Conservation (phyloP, 176 grass and related monocot species). For the Bromus sterilis region DNA sequence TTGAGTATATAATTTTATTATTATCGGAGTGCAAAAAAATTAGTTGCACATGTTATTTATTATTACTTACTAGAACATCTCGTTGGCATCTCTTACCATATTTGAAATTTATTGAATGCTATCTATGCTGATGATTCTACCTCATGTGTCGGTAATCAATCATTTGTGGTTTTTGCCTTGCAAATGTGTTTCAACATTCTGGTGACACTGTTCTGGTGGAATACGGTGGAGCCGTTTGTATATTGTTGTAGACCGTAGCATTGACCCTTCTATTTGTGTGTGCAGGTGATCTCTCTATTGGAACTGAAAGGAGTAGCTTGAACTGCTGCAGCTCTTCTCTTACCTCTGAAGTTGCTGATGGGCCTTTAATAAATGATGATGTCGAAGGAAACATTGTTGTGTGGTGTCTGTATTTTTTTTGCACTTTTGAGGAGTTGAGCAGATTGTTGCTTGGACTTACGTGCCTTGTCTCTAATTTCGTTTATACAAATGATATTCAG, state of each 20-base stretch:
- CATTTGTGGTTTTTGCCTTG: neutral
- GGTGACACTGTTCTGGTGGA: neutral
- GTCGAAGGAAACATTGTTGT: conserved; percentile 36
- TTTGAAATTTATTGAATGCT: neutral
- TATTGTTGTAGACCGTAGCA: neutral
- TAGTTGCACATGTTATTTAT: neutral
- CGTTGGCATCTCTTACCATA: neutral
- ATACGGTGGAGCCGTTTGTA: neutral
- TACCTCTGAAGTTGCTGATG: conserved; percentile 19
- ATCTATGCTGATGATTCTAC: neutral
- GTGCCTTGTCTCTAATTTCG: neutral
- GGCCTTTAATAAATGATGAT: conserved; percentile 32
- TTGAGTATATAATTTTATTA: neutral
- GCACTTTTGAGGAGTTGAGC: neutral
- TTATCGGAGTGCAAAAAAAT: neutral
- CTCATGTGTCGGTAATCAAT: neutral
- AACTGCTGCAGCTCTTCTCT: conserved; percentile 11
- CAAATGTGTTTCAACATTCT: neutral
- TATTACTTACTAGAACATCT: neutral
- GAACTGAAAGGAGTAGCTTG: conserved; percentile 7
- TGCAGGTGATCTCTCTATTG: conserved; percentile 21
- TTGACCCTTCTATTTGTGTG: neutral
- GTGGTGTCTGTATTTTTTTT: neutral
- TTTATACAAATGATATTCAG: neutral
- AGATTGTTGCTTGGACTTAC: neutral